Conservation (phyloP, 2,329 filamentous ascomycete species). For the Ophiostoma perfectum region DNA sequence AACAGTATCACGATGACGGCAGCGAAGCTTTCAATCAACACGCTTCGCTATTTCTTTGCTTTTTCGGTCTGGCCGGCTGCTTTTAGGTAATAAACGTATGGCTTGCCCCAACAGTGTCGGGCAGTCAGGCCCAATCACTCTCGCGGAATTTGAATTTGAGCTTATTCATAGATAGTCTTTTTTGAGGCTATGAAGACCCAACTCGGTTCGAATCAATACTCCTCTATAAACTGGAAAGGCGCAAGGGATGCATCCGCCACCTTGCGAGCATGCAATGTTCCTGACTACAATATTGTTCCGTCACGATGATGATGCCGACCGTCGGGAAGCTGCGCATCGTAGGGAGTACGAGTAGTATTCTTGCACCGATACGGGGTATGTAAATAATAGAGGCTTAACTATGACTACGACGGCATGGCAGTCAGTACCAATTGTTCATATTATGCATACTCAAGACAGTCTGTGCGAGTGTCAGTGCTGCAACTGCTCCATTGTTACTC, state of each 20-base stretch:
- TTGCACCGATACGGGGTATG: background rate
- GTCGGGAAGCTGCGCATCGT: background rate
- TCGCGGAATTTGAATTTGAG: background rate
- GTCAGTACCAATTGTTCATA: background rate
- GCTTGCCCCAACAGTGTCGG: too few species aligned
- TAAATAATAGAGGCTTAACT: background rate
- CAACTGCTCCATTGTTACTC: background rate
- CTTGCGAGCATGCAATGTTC: too few species aligned
- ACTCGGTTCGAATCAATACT: too few species aligned
- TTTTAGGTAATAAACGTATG: background rate
- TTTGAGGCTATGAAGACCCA: too few species aligned
- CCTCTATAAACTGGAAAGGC: too few species aligned
- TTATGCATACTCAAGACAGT: background rate
- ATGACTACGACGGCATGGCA: background rate
- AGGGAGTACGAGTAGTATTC: background rate
- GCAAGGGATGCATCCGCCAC: too few species aligned
- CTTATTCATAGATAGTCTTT: background rate
- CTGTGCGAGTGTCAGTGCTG: background rate
- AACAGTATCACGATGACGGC: background rate
- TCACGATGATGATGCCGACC: background rate
- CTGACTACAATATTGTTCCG: too few species aligned
- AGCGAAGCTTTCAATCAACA: background rate
- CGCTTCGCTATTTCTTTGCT: background rate
- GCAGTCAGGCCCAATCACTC: too few species aligned
- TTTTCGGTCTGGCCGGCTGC: background rate